A percentile compares a stretch with the other conserved stretches of the same genome.
Evolutionary conservation across 1,284 basidiomycete species (phyloP).

Genomic region (Sporisorium exsertum): DNA sequence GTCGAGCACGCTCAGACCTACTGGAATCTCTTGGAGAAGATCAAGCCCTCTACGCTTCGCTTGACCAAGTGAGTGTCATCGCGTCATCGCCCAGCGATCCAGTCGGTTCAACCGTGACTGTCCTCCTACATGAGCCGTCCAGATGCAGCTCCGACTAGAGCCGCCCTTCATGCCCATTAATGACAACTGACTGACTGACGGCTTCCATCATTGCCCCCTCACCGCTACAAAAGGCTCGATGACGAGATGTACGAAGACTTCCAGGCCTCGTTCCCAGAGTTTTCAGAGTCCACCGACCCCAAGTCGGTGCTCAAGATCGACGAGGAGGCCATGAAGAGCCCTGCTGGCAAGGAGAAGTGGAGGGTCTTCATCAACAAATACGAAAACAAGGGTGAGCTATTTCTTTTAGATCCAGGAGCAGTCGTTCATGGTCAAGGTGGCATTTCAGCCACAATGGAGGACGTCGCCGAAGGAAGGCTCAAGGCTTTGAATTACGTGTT

Average conservation of each 20-base stretch:
- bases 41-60: conserved; percentile 80
- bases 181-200: conserved; percentile 3
- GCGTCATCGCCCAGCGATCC: too few species aligned
- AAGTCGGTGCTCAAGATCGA: conserved; percentile 79
- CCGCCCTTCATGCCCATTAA: not conserved
- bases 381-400: conserved; percentile 71
- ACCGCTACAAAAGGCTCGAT: conserved; percentile 72
- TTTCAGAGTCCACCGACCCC: conserved; percentile 76
- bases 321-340: conserved; percentile 94
- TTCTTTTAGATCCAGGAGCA: not conserved
- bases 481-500: not conserved
- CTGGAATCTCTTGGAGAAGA: conserved; percentile 90
- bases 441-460: not conserved
- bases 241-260: conserved; percentile 89
- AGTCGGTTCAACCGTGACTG: too few species aligned
- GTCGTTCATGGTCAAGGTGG: not conserved
- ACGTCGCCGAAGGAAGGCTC: not conserved
- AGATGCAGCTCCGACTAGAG: too few species aligned
- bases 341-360: conserved; percentile 91
- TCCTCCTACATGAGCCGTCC: too few species aligned
- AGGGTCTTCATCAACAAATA: conserved; percentile 87
- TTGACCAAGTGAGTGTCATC: conserved; percentile 77
- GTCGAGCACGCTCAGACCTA: conserved; percentile 85
- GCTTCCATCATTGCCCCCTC: not conserved
- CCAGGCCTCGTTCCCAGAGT: conserved; percentile 84